Conservation (phyloP, 1,139 yeast genomes). For the Zygoascus meyerae region DNA sequence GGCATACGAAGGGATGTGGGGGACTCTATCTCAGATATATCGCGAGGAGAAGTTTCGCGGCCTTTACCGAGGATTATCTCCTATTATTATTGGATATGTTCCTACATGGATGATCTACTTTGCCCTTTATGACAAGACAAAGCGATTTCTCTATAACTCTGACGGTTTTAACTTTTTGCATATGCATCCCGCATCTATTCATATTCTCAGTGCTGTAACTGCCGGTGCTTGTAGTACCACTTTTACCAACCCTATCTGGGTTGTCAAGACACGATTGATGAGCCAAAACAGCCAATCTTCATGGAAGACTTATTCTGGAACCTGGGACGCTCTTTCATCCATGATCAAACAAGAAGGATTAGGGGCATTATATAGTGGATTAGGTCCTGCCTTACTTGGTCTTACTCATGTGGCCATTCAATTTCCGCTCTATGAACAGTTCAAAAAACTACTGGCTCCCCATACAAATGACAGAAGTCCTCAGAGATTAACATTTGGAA, state of each 20-base stretch:
- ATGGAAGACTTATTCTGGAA: constrained; percentile 56
- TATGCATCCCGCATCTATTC: constrained; percentile 45
- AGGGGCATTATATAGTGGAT: constrained; percentile 80
- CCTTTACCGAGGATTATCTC: constrained; percentile 82
- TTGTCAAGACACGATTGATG: constrained; percentile 90
- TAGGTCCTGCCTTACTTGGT: constrained; percentile 86
- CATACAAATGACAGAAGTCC: background rate
- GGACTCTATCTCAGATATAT: constrained; percentile 58
- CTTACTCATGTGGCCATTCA: constrained; percentile 92
- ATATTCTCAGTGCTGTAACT: constrained; percentile 75
- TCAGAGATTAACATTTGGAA: background rate
- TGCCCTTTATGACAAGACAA: constrained; percentile 78
- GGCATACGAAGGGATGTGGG: constrained; percentile 52
- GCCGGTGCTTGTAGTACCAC: constrained; percentile 87
- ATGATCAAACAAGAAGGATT: constrained; percentile 80
- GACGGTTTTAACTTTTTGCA: constrained; percentile 3
- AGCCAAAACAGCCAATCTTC: constrained; percentile 45
- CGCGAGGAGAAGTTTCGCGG: constrained; percentile 79
- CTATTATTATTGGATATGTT: constrained; percentile 86
- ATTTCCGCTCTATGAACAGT: constrained; percentile 88
- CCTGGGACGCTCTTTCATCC: constrained; percentile 72
- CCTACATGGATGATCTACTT: constrained; percentile 98
- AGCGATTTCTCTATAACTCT: constrained; percentile 31
- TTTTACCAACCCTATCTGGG: constrained; percentile 97
- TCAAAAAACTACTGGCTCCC: constrained; percentile 46